Percentiles rank a stretch among this genome's conserved stretches.
These are phyloP conservation scores for Gautieria morchelliformis DNA, from an alignment of 768 basidiomycete genomes.

Conservation along the genomic window DNA sequence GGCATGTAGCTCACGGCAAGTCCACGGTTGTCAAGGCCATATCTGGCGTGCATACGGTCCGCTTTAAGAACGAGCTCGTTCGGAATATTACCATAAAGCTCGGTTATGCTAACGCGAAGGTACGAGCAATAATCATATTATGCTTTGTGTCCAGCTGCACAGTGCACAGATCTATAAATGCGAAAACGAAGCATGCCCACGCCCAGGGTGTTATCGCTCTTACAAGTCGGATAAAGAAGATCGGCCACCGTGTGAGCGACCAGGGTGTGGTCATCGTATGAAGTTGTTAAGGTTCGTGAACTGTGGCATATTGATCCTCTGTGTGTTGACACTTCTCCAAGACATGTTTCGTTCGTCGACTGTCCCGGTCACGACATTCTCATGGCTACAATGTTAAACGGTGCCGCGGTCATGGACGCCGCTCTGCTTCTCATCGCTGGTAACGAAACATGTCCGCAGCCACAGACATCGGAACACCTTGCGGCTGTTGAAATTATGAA, in stretches of 20 bases:
- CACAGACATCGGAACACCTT: conserved; percentile 96
- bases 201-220: conserved; percentile 90
- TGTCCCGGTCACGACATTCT: conserved; percentile 98
- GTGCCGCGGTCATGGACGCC: conserved; percentile 99
- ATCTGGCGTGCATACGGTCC: conserved; percentile 94
- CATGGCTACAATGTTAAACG: conserved; percentile 99
- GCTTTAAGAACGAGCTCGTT: conserved; percentile 99
- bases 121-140: conserved; percentile 26
- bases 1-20: conserved; percentile 97
- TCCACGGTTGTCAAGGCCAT: conserved; percentile 98
- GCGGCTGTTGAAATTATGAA: conserved; percentile 99
- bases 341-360: conserved; percentile 97
- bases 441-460: conserved; percentile 98
- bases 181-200: conserved; percentile 83
- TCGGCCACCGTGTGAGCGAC: conserved; percentile 85
- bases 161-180: conserved; percentile 87
- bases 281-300: conserved; percentile 61
- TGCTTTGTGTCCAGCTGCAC: not conserved
- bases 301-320: not conserved
- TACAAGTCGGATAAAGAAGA: conserved; percentile 94
- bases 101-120: conserved; percentile 98
- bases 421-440: conserved; percentile 92
- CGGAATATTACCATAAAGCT: conserved; percentile 99
- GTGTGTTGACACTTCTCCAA: conserved; percentile 6
- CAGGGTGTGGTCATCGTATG: conserved; percentile 86